phyloP scores from a whole-genome alignment of 257 asterid species.

The Primulina tabacum region DNA sequence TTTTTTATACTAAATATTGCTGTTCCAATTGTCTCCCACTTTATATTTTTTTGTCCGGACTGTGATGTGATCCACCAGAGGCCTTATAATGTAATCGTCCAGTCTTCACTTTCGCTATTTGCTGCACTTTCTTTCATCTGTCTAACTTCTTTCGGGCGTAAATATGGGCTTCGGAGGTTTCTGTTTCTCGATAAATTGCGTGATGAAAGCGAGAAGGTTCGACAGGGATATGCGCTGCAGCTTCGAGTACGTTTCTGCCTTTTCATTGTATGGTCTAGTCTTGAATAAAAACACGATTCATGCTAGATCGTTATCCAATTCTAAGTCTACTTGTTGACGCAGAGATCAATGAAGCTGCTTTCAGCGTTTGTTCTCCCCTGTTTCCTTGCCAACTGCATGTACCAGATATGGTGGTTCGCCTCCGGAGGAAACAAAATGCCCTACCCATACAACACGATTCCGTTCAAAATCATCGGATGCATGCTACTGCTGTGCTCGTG shows the following conservation, averaged over 20 bases:
- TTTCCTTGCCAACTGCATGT: conserved; percentile 55
- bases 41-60: conserved; percentile 51
- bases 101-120: conserved; percentile 61
- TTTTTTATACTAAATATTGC: conserved; percentile 66
- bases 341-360: conserved; percentile 83
- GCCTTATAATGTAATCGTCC: conserved; percentile 64
- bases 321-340: conserved; percentile 26
- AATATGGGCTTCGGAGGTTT: conserved; percentile 66
- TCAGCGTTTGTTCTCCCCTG: conserved; percentile 81
- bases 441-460: conserved; percentile 48
- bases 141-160: conserved; percentile 56
- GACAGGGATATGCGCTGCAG: conserved; percentile 58
- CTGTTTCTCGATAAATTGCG: conserved; percentile 71
- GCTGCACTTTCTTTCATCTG: conserved; percentile 70
- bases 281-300: not conserved
- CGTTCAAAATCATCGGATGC: conserved; percentile 60
- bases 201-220: conserved; percentile 67
- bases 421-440: conserved; percentile 85
- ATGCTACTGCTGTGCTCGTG: conserved; percentile 65
- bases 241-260: conserved; percentile 50
- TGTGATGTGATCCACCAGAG: conserved; percentile 62
- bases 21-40: conserved; percentile 71
- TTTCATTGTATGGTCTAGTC: not conserved
- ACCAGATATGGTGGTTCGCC: conserved; percentile 94
- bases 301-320: not conserved